Conservation (phyloP, 495 filamentous ascomycete species). For the Hypomontagnella submonticulosa region DNA sequence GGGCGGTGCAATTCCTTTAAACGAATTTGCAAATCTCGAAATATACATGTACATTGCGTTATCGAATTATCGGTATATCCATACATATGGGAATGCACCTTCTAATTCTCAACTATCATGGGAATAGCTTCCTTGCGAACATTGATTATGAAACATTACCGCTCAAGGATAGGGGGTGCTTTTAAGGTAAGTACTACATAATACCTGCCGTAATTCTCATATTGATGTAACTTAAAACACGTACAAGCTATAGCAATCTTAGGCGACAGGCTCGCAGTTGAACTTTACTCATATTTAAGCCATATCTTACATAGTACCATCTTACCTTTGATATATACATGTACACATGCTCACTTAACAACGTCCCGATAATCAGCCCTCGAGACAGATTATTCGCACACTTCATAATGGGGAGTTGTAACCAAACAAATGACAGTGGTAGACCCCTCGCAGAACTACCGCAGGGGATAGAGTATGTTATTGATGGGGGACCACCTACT, state of each 20-base stretch:
- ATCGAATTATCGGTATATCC: conserved; percentile 10
- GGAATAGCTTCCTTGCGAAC: conserved; percentile 9
- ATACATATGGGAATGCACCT: conserved; percentile 2
- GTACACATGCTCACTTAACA: background rate
- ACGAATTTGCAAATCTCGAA: background rate
- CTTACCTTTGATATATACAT: background rate
- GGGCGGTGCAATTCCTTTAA: conserved; percentile 16
- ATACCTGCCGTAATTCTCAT: background rate
- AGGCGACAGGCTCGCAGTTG: background rate
- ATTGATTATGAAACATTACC: background rate
- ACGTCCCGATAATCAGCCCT: background rate
- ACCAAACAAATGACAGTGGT: background rate
- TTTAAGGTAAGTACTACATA: background rate
- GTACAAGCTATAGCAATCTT: no score
- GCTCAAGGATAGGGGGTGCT: no score
- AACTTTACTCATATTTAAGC: background rate
- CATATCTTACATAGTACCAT: background rate
- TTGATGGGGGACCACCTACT: background rate
- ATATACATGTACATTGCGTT: background rate
- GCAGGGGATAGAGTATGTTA: background rate
- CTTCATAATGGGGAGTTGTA: conserved; percentile 4
- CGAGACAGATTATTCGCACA: background rate
- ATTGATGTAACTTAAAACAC: background rate
- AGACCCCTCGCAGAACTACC: background rate
- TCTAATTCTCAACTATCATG: background rate